phyloP scores from a whole-genome alignment of 371 early-diverging fungal species.

The Mortierella sp. region DNA sequence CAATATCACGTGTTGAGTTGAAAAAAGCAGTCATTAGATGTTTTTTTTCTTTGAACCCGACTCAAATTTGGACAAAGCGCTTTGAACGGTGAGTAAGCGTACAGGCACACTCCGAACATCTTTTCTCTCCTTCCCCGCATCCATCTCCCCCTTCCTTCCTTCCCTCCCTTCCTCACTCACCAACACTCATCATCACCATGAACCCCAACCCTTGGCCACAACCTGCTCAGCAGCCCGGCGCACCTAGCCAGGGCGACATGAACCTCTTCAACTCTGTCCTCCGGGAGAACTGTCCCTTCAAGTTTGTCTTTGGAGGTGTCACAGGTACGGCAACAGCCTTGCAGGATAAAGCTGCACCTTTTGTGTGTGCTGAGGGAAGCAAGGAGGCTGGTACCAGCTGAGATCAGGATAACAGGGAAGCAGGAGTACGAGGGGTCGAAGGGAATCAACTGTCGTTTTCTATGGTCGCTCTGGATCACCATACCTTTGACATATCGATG shows the following conservation, averaged over 20 bases:
- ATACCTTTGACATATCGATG: background rate
- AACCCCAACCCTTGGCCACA: slow-evolving; percentile 55
- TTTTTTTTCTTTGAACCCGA: background rate
- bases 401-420: background rate
- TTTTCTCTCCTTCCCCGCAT: background rate
- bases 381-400: background rate
- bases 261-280: slow-evolving; percentile 56
- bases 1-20: background rate
- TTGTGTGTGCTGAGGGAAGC: background rate
- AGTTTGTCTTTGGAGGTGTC: slow-evolving; percentile 80
- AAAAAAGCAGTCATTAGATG: background rate
- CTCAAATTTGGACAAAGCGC: background rate
- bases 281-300: slow-evolving; percentile 84
- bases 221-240: slow-evolving; percentile 41
- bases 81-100: no score
- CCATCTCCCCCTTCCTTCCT: background rate
- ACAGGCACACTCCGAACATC: background rate
- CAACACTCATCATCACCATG: slow-evolving; percentile 20
- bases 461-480: no score
- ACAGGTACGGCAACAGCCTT: slow-evolving; percentile 66
- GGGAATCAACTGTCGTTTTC: no score
- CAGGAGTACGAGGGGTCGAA: no score
- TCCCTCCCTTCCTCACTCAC: background rate
- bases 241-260: slow-evolving; percentile 41
- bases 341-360: no score